Evolutionary conservation across 352 stramenopile genomes (phyloP), one percentile per base, ranked within the genome.

Genomic region (Phytophthora capsici): DNA sequence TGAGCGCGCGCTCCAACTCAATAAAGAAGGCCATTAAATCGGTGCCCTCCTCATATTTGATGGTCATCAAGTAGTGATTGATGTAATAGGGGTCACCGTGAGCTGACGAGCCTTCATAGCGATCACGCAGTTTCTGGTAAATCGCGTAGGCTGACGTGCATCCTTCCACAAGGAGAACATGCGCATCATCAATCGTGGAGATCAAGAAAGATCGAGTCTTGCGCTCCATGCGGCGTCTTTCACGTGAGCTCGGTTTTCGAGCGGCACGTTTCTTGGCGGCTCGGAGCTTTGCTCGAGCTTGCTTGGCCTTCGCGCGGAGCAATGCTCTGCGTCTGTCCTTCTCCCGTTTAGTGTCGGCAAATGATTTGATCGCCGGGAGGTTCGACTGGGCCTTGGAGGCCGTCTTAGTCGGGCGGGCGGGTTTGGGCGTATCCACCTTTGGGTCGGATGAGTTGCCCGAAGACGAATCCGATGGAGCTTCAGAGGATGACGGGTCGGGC

Each of bases 71-170:
- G 37, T 66, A 63, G 12, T 60, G 34, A 12, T 66, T 57, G 63
- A 71, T 62, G 38, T 59, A 71, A 44, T 63, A 71, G 63, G n/a
- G 50, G 20, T 66, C 50, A 5, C 55, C 63, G 26, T 71, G 56
- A 32, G 28, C 38, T 0, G 49, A 41, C 9, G 30, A 53, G 4
- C 41, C 46, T 34, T 73, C 65, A 26, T 65, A 68, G 22, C 41
- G 38, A 32, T 61, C 46, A 30, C 57, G 30, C 13, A 73, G 38
- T 6, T 45, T 61, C 4, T 65, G 44, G 47, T 51, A 73, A 32
- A 73, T 68, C 20, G 12, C 10, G 34, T 36, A 73, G 5, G 46
- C 53, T 2, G 62, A 57, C 8, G 25, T 51, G 14, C 28, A 47
- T 1, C 40, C 40, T 1, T 58, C 16, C n/a, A 64, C 48, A 6